Percentiles rank a stretch among this genome's conserved stretches.
Conservation (phyloP, 208 protist species). For the Acanthamoeba castellanii region DNA sequence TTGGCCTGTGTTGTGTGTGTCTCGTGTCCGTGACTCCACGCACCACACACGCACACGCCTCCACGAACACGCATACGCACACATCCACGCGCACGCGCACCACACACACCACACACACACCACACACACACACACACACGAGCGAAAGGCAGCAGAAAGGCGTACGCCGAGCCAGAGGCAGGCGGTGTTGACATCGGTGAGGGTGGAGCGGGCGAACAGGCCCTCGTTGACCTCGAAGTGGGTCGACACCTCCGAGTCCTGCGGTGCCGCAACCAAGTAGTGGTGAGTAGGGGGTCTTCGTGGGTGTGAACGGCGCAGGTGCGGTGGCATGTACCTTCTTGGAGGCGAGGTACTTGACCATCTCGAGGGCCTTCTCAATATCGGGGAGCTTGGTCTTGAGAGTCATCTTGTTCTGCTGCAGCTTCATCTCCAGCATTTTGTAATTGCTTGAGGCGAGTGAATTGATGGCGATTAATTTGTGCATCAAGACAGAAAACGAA, state of each 20-base stretch:
- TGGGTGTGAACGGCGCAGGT: background rate
- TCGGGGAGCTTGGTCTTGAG: conserved; percentile 94
- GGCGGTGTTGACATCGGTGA: conserved; percentile 78
- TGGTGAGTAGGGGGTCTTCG: background rate
- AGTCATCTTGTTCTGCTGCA: conserved; percentile 91
- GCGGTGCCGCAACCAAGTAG: background rate
- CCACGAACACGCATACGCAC: no score
- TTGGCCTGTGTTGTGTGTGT: conserved; percentile 91
- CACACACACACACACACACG: no score
- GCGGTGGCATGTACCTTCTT: conserved; percentile 85
- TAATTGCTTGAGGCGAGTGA: conserved; percentile 91
- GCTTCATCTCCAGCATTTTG: conserved; percentile 94
- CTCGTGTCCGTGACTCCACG: no score
- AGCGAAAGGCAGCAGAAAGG: background rate
- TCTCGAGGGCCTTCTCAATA: conserved; percentile 94
- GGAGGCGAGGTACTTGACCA: conserved; percentile 89
- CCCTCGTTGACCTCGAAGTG: conserved; percentile 94
- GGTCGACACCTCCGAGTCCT: conserved; percentile 85
- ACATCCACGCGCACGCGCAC: background rate
- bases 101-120: no score
- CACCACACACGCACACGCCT: no score
- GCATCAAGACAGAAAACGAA: conserved; percentile 22
- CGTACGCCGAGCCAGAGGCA: conserved; percentile 74
- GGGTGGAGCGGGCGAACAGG: conserved; percentile 92
- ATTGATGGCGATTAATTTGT: background rate